Evolutionary conservation across 2,329 filamentous ascomycete species (phyloP).

Genomic region (Diaporthe helianthi): DNA sequence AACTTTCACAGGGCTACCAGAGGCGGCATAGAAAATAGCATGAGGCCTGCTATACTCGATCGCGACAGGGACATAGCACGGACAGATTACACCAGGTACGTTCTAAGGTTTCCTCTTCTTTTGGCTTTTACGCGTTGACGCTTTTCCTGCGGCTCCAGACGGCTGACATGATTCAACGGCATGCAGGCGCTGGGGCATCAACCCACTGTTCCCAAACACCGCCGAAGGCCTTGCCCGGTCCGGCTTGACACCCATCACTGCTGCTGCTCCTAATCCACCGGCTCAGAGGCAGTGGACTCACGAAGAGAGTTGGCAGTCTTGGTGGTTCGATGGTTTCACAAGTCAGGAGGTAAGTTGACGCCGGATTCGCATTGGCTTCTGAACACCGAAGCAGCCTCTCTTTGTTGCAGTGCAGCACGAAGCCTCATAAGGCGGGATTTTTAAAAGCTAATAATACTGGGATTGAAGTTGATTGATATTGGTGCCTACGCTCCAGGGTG

Average conservation of each 20-base stretch:
- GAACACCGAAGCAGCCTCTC: background rate
- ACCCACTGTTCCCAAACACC: background rate
- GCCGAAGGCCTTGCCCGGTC: background rate
- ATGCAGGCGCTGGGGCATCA: background rate
- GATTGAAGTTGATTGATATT: background rate
- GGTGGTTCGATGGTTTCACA: background rate
- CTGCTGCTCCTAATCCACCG: background rate
- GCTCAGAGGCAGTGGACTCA: background rate
- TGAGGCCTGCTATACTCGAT: background rate
- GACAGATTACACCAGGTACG: background rate
- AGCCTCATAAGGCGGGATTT: background rate
- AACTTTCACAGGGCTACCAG: background rate
- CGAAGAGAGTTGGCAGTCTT: constrained; percentile 1
- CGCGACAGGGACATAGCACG: background rate
- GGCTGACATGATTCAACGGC: background rate
- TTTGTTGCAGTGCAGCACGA: background rate
- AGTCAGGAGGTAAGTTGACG: background rate
- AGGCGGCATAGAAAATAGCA: background rate
- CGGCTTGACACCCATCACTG: background rate
- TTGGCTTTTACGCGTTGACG: no score
- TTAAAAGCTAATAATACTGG: background rate
- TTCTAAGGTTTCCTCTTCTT: background rate
- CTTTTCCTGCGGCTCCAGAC: background rate
- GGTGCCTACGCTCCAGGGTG: background rate
- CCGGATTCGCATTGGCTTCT: background rate